phyloP scores from a whole-genome alignment of 2,329 filamentous ascomycete species.

The Remersonia thermophila region DNA sequence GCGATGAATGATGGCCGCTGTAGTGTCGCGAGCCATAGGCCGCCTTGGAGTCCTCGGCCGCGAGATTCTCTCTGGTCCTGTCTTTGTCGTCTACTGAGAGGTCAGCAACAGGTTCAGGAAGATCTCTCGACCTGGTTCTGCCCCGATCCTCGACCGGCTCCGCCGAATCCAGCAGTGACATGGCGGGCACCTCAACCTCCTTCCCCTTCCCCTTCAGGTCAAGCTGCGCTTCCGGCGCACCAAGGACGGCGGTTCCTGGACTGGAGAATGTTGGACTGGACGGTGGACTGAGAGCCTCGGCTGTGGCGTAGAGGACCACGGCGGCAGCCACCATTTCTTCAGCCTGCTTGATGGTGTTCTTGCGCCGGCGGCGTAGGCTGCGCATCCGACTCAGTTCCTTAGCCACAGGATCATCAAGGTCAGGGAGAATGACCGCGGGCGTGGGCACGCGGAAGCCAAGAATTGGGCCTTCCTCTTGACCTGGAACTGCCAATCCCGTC shows the following conservation, averaged over 20 bases:
- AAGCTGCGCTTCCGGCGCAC: conserved; percentile 18
- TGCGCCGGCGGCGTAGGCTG: conserved; percentile 33
- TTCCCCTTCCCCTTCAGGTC: conserved; percentile 19
- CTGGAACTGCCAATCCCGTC: conserved; percentile 12
- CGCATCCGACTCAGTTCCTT: conserved; percentile 29
- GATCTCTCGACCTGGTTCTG: conserved; percentile 23
- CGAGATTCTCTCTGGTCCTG: conserved; percentile 27
- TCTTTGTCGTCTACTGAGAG: conserved; percentile 38
- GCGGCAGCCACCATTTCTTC: conserved; percentile 43
- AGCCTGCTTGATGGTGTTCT: conserved; percentile 31
- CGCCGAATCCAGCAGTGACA: conserved; percentile 15
- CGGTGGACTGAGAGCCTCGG: conserved; percentile 33
- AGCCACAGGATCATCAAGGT: conserved; percentile 27
- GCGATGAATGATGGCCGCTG: conserved; percentile 25
- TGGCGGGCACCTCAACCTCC: conserved; percentile 14
- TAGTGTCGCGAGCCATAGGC: conserved; percentile 24
- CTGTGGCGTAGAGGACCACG: conserved; percentile 41
- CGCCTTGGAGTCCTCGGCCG: conserved; percentile 23
- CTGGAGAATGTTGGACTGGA: conserved; percentile 24
- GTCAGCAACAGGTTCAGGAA: conserved; percentile 41
- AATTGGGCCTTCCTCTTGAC: conserved; percentile 16
- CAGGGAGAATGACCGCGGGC: conserved; percentile 35
- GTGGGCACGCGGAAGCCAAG: conserved; percentile 29
- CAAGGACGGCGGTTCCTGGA: conserved; percentile 19
- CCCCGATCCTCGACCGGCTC: conserved; percentile 18